Evolutionary conservation across 176 grass and related monocot species (phyloP).

Genomic region (Eleusine indica): DNA sequence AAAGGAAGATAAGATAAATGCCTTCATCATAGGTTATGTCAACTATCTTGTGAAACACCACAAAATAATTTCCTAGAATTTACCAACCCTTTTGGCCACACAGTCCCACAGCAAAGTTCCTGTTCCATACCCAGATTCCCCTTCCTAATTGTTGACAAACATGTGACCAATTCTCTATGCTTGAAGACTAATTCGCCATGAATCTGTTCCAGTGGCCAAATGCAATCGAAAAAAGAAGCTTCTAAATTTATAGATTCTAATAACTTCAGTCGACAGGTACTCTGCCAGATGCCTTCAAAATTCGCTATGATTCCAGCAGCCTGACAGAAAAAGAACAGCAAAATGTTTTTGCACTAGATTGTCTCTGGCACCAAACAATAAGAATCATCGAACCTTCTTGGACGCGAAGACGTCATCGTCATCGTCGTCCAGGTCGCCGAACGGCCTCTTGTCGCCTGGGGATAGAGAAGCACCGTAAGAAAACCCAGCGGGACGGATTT

Average conservation of each 20-base stretch:
- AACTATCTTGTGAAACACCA: neutral
- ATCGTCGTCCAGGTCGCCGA: conserved; percentile 85
- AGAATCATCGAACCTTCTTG: conserved; percentile 62
- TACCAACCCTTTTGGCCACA: neutral
- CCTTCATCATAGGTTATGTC: neutral
- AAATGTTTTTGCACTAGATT: neutral
- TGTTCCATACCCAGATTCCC: neutral
- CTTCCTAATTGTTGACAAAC: neutral
- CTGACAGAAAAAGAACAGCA: neutral
- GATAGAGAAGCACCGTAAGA: conserved; percentile 20
- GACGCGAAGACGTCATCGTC: conserved; percentile 77
- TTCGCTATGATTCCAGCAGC: neutral
- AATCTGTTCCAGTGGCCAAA: neutral
- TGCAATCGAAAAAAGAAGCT: neutral
- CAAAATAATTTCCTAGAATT: neutral
- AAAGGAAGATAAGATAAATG: neutral
- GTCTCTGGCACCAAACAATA: neutral
- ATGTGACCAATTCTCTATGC: neutral
- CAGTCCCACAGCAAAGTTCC: neutral
- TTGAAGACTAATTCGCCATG: neutral
- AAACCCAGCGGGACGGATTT: neutral
- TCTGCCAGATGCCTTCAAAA: neutral
- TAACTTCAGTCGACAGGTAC: neutral
- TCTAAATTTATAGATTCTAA: neutral
- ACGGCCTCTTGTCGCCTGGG: conserved; percentile 72